phyloP scores from a whole-genome alignment of 352 stramenopile species.

The Globisporangium megalacanthum region DNA sequence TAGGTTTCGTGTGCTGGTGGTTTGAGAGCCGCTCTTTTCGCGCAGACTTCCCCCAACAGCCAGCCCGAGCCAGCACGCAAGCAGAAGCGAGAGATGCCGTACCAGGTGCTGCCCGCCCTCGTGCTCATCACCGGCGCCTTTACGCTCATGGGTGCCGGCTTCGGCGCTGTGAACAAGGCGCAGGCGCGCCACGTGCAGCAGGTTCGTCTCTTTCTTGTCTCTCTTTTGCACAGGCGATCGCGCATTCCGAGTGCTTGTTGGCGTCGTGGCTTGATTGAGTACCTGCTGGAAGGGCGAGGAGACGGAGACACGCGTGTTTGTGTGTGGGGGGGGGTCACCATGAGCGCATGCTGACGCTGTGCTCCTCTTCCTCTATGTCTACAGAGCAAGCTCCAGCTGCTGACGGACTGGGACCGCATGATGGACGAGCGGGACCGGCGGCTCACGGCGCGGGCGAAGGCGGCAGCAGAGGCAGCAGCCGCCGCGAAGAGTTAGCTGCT shows the following conservation, averaged over 20 bases:
- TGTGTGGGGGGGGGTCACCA: neutral
- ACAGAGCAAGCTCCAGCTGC: constrained; percentile 70
- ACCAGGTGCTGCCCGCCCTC: constrained; percentile 79
- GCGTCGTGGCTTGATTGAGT: neutral
- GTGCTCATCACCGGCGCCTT: constrained; percentile 71
- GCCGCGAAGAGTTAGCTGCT: constrained; percentile 6
- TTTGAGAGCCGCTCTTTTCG: constrained; percentile 9
- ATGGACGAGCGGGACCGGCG: constrained; percentile 79
- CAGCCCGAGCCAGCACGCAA: too few relatives aligned
- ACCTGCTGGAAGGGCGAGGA: neutral
- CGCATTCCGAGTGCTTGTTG: too few relatives aligned
- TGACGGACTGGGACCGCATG: constrained; percentile 78
- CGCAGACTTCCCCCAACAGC: neutral
- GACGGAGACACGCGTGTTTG: neutral
- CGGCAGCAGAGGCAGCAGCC: constrained; percentile 13
- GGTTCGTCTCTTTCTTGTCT: constrained; percentile 22
- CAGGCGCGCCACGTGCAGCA: constrained; percentile 63
- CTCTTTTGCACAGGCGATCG: too few relatives aligned
- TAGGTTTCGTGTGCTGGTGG: neutral
- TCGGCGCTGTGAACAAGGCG: constrained; percentile 71
- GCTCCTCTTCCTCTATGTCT: too few relatives aligned
- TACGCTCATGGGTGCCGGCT: constrained; percentile 72
- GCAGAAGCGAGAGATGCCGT: constrained; percentile 53
- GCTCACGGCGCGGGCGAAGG: constrained; percentile 37
- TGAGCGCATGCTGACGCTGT: too few relatives aligned